Conservation (phyloP, 1,139 yeast species). For the Yamadazyma conglobata region DNA sequence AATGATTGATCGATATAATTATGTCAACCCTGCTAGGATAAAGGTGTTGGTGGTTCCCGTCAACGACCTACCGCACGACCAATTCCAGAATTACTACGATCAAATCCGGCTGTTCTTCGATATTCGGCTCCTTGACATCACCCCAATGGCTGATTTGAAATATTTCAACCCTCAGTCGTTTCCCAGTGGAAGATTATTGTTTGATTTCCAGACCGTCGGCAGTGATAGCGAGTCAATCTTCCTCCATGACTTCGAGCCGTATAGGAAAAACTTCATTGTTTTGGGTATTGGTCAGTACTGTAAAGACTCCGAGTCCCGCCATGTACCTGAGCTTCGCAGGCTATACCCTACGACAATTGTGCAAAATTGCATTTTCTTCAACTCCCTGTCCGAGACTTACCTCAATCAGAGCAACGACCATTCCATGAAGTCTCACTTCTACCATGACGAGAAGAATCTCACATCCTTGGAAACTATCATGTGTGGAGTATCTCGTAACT, state of each 20-base stretch:
- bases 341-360: conserved; percentile 63
- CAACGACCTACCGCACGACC: conserved; percentile 46
- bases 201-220: conserved; percentile 48
- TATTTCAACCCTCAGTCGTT: conserved; percentile 80
- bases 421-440: conserved; percentile 22
- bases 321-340: no score
- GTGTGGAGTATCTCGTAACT: conserved; percentile 67
- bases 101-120: conserved; percentile 52
- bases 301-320: no score
- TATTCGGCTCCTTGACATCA: conserved; percentile 69
- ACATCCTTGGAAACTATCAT: conserved; percentile 63
- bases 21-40: conserved; percentile 59
- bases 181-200: conserved; percentile 71
- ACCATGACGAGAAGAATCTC: conserved; percentile 23
- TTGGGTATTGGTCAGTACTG: conserved; percentile 65
- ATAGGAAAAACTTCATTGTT: conserved; percentile 66
- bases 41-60: conserved; percentile 70
- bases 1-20: conserved; percentile 17
- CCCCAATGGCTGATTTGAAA: conserved; percentile 55
- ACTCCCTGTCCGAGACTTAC: conserved; percentile 35
- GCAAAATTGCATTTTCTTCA: conserved; percentile 61
- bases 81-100: conserved; percentile 47
- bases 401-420: conserved; percentile 19
- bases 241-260: conserved; percentile 86
- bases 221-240: conserved; percentile 59